Percentiles rank a stretch among this genome's conserved stretches.
phyloP scores from a whole-genome alignment of 1,139 yeast species.

The Geotrichum aggregatum region DNA sequence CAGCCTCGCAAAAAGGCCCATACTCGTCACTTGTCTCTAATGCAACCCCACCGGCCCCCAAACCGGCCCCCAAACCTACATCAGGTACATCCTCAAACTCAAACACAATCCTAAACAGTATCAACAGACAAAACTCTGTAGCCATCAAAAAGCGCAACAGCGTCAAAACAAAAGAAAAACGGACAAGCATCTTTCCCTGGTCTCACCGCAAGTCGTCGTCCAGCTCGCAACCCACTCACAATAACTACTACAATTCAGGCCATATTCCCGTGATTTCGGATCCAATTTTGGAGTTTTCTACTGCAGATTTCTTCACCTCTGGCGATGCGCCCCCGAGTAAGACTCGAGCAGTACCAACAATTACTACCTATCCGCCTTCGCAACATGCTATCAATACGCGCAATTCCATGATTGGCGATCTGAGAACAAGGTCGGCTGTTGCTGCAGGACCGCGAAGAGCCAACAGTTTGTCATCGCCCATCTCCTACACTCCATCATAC shows the following conservation, averaged over 20 bases:
- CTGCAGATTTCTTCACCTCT: conserved; percentile 21
- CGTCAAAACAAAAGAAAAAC: conserved; percentile 7
- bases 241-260: conserved; percentile 19
- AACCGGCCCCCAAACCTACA: not conserved
- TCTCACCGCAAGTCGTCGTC: conserved; percentile 9
- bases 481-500: not conserved
- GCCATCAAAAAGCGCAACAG: not conserved
- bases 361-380: conserved; percentile 20
- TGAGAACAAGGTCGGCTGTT: not conserved
- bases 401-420: conserved; percentile 16
- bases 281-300: conserved; percentile 21
- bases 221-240: conserved; percentile 8
- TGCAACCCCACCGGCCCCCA: conserved; percentile 3
- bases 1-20: not conserved
- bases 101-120: conserved; percentile 2
- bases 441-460: conserved; percentile 1
- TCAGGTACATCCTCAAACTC: not conserved
- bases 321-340: not conserved
- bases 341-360: conserved; percentile 17
- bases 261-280: conserved; percentile 23
- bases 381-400: conserved; percentile 21
- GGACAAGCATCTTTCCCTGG: conserved; percentile 17
- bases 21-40: conserved; percentile 6
- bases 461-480: not conserved
- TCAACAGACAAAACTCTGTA: not conserved